Base-by-base conservation (phyloP, 306 rosid species). In the Ochetophila trinervis region DNA sequence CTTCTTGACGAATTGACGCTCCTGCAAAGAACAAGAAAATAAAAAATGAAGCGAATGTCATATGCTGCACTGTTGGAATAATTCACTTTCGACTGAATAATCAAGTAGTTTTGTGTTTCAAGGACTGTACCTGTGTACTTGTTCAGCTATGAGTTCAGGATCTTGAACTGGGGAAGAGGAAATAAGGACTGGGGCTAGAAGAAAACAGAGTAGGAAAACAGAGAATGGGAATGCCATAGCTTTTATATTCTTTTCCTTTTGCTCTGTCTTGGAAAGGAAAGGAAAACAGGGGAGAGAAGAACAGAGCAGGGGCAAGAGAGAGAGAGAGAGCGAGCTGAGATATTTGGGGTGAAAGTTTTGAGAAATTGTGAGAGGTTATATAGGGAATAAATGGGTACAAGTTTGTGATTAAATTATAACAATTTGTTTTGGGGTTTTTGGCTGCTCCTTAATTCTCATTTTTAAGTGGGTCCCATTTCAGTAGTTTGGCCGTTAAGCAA, bases 1-100 rank as follows among this genome's bases (percentile, higher is more conserved):
- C 99, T 81, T 42, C 96, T 78, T 0, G 88, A 84, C 13, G 36
- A 83, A 69, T 88, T 87, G 65, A 84, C 78, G 83, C 89, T 93
- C 84, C 97, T 93, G 82, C 56, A 74, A 61, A 14, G 19, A 62
- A 12, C 7, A 49, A 24, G 12, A 6, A 23, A 15, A 8, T 0
- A 6, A 51, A 51, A 59, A 51, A 45, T 13, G 6, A 15, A 42
- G 17, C 17, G 6, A n/a, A 19, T 15, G 1, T 14, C 6, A 62
- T 24, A 15, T 12, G 1, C 16, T 12, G 1, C 16, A 60, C 11
- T 47, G 17, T 47, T 47, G 24, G 17, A 6, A 63, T n/a, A 47
- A 22, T 17, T 16, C 4, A 47, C 8, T 45, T 17, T 17, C 17
- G 13, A 71, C 13, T 36, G 22, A 53, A 11, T 21, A 53, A 24